Conservation (phyloP, 441 rosid genomes). For the Sinapis alba region DNA sequence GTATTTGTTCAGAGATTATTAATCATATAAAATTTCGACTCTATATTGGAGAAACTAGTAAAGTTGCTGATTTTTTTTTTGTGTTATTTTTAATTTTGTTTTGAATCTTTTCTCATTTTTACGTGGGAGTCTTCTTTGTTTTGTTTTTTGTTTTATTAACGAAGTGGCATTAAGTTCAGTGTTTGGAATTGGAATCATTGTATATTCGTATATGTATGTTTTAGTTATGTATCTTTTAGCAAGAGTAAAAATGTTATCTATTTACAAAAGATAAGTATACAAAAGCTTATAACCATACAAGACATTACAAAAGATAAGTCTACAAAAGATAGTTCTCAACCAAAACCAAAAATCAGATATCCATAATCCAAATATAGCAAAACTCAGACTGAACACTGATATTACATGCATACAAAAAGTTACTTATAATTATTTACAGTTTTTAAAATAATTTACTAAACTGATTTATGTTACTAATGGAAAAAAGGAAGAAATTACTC, state of each 20-base stretch:
- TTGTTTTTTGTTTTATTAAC: not conserved
- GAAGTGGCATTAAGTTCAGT: not conserved
- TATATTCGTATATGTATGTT: not conserved
- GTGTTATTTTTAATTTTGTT: not conserved
- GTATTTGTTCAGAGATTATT: not conserved
- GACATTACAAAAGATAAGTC: too few relatives aligned
- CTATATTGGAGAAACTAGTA: constrained; percentile 4
- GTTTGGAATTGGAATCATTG: not conserved
- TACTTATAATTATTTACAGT: too few relatives aligned
- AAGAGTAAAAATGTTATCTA: not conserved
- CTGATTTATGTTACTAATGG: too few relatives aligned
- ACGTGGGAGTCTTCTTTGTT: not conserved
- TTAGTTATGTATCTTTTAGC: not conserved
- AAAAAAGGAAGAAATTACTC: too few relatives aligned
- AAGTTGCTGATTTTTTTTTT: not conserved
- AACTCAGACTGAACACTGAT: too few relatives aligned
- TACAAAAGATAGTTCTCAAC: not conserved
- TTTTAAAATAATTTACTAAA: too few relatives aligned
- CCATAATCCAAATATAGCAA: too few relatives aligned
- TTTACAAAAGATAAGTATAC: not conserved
- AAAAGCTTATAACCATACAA: too few relatives aligned
- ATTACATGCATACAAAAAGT: too few relatives aligned
- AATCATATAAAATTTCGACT: not conserved
- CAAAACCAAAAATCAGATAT: not conserved
- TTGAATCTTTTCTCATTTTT: not conserved